Base-by-base conservation (phyloP, 768 basidiomycete genomes). In the Boletellus emodensis region DNA sequence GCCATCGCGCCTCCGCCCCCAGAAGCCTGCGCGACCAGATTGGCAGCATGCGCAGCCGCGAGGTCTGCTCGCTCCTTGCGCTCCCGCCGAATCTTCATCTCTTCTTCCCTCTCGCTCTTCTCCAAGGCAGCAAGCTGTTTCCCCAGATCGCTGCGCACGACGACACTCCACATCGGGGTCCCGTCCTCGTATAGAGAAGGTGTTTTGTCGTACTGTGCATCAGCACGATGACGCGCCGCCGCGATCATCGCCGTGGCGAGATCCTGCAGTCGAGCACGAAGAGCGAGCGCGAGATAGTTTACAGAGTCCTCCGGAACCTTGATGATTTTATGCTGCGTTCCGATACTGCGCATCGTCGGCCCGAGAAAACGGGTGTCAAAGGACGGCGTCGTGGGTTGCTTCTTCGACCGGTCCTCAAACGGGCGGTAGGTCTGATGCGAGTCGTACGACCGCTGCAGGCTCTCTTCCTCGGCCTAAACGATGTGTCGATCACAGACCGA, bases 401-500 rank as follows among this genome's bases (percentile, higher is more conserved):
- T 90, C 41, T 81, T 81, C 3, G 85, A 79, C 12, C 90, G 85
- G 69, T 93, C 91, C 65, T 89, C 85, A 59, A 80, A 84, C 1
- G 79, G 68, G 12, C 86, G 80, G 61, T 83, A 86, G 15, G 79
- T 53, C 40, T 81, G 78, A 54, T 82, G 84, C 39, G 76, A 77
- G 51, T 84, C 81, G 49, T 83, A 76, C 3, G 76, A 72, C 36
- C 85, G 76, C 57, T 90, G 87, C 6, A 92, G 70, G 4, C 80
- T 76, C 65, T 92, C 91, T 71, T 93, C 90, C 66, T 93, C 91
- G 0, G 91, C 91, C 89, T 93, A 60, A n/a, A 18, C 33, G 11
- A 38, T 28, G 17, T 28, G 35, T 28, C 43, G 30, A 35, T 57
- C n/a, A 46, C 13, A 32, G n/a, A 24, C 6, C 9, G 22, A 13